Percentiles rank a stretch among this genome's conserved stretches.
These are phyloP conservation scores for Globisporangium uncinulatum DNA, from an alignment of 352 stramenopile genomes.

Conservation along the genomic window DNA sequence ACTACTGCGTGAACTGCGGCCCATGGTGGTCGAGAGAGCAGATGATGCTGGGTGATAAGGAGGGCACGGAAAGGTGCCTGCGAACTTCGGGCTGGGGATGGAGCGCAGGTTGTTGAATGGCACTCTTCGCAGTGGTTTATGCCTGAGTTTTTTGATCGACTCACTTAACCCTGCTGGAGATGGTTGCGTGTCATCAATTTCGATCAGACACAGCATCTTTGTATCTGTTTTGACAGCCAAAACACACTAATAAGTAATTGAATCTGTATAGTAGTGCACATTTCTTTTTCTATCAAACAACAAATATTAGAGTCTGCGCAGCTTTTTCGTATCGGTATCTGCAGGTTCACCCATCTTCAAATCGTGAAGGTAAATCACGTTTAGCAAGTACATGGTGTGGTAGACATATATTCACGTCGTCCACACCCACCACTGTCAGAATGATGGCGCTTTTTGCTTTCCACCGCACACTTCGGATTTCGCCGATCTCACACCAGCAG, in stretches of 20 bases:
- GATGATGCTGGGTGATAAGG: background rate
- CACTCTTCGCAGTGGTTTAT: background rate
- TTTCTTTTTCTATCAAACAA: background rate
- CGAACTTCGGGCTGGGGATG: too few relatives aligned
- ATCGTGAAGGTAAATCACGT: background rate
- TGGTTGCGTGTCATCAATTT: background rate
- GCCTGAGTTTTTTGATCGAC: background rate
- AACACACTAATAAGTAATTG: too few relatives aligned
- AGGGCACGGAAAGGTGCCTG: background rate
- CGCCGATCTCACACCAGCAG: background rate
- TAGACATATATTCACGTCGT: background rate
- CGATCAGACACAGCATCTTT: background rate
- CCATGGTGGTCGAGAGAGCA: background rate
- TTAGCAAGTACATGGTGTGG: background rate
- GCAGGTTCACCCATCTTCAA: background rate
- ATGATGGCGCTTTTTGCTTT: too few relatives aligned
- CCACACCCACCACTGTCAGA: too few relatives aligned
- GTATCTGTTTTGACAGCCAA: too few relatives aligned
- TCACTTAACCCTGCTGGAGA: background rate
- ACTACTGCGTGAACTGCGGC: constrained; percentile 4
- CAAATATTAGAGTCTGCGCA: background rate
- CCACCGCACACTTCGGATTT: background rate
- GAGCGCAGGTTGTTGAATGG: background rate
- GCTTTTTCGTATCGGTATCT: background rate
- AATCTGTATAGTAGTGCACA: too few relatives aligned